Base-by-base conservation (phyloP, 345 rosid genomes). In the Sisymbrium altissimum region DNA sequence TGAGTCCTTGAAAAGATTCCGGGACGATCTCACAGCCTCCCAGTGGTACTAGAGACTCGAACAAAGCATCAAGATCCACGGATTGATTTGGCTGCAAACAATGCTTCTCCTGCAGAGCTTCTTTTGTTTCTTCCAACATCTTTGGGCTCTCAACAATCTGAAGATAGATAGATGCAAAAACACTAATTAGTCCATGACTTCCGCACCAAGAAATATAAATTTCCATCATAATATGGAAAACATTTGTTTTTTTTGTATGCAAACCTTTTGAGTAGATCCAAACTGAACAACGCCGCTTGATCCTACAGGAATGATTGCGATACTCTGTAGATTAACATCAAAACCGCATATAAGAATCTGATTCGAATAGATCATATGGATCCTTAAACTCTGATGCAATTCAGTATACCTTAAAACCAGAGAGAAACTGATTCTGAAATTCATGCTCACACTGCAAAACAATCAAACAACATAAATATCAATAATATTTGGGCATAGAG, bases 211-310 rank as follows among this genome's bases (percentile, higher is more conserved):
- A n/a, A 56, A 43, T 3, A 13, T 23, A 33, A 21, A 21, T 48
- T 38, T 6, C 10, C 10, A 38, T 36, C 36, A 2, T 9, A 9
- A 2, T 6, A 9, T 13, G 35, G 35, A 66, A 46, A 23, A 32
- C 21, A 40, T 68, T 48, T 55, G 12, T 27, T 38, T 27, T 15
- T 6, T 29, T 25, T 12, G 35, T 23, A 29, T 35, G 7, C 92
- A 72, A 75, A 94, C 98, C 97, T 89, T 88, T 52, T 69, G 76
- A 66, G 76, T 78, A 55, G 99, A 88, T 81, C 99, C 99, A 66
- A 94, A 84, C 81, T 86, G 96, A 58, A 89, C 38, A 53, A 94
- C 96, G 48, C 97, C 97, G 33, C 64, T 75, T 8, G 87, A 77
- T 80, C 83, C 85, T 57, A 86, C 73, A 3, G 96, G 82, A 68